phyloP scores from a whole-genome alignment of 148 eudicot genomes.

The Heliosperma pusillum region DNA sequence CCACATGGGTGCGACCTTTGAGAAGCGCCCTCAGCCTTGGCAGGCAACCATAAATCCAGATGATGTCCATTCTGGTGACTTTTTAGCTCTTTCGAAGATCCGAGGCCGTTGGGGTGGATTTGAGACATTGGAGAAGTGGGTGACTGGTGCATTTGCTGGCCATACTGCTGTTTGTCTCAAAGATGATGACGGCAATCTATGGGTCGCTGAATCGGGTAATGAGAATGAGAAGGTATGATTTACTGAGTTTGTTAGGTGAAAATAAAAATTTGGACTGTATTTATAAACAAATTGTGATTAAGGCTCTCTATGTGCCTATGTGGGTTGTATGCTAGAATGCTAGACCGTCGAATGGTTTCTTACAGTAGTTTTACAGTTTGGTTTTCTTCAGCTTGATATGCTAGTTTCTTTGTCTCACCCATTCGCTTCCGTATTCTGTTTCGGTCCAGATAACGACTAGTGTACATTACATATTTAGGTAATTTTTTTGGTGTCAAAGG shows the following conservation, averaged over 20 bases:
- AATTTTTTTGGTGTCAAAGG: too few species aligned
- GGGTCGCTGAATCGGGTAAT: slow-evolving; percentile 99
- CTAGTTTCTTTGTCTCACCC: too few species aligned
- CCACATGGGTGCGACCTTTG: slow-evolving; percentile 93
- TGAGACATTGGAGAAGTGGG: slow-evolving; percentile 99
- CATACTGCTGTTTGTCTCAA: slow-evolving; percentile 97
- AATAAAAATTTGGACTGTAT: too few species aligned
- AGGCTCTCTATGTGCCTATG: background rate
- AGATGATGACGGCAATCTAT: slow-evolving; percentile 79
- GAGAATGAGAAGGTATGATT: slow-evolving; percentile 86
- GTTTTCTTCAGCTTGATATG: background rate
- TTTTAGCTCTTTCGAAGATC: slow-evolving; percentile 92
- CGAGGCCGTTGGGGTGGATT: slow-evolving; percentile 99
- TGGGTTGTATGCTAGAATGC: background rate
- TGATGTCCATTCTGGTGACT: slow-evolving; percentile 96
- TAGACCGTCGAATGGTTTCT: background rate
- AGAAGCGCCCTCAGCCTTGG: slow-evolving; percentile 81
- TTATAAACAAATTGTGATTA: too few species aligned
- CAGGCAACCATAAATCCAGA: slow-evolving; percentile 62
- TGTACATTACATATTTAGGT: too few species aligned
- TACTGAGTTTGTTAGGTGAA: too few species aligned
- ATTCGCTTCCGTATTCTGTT: too few species aligned
- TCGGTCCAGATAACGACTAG: too few species aligned
- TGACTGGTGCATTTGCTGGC: slow-evolving; percentile 98
- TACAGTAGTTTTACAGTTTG: background rate